Evolutionary conservation across 768 basidiomycete species (phyloP).

Genomic region (Trichaptum fuscoviolaceum): DNA sequence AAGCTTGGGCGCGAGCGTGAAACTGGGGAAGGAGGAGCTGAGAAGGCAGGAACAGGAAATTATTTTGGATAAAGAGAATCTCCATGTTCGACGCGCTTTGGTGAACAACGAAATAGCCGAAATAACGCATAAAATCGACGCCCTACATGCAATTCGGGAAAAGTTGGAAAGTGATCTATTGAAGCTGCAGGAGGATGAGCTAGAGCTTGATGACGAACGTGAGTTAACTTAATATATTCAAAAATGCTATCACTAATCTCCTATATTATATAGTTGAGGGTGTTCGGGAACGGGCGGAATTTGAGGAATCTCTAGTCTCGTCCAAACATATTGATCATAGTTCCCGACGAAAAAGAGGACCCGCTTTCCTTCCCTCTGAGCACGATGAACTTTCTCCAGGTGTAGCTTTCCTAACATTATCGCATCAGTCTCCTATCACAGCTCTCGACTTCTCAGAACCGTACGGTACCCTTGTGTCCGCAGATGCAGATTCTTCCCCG

Average conservation of each 20-base stretch:
- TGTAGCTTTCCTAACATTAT: slow-evolving; percentile 94
- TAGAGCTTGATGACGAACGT: slow-evolving; percentile 97
- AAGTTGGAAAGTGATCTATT: slow-evolving; percentile 80
- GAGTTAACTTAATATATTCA: slow-evolving; percentile 21
- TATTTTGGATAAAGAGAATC: slow-evolving; percentile 83
- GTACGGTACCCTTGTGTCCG: slow-evolving; percentile 88
- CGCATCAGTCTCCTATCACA: slow-evolving; percentile 77
- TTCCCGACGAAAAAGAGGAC: slow-evolving; percentile 76
- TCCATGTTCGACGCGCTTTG: slow-evolving; percentile 82
- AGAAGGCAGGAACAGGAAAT: slow-evolving; percentile 83
- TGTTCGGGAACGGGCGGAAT: slow-evolving; percentile 76
- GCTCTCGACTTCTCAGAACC: slow-evolving; percentile 96
- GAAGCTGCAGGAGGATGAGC: slow-evolving; percentile 87
- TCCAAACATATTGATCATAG: slow-evolving; percentile 37
- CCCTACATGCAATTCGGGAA: slow-evolving; percentile 72
- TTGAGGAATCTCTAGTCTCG: slow-evolving; percentile 48
- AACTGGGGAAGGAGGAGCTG: slow-evolving; percentile 80
- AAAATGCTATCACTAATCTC: not conserved
- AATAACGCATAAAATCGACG: slow-evolving; percentile 85
- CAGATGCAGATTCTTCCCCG: slow-evolving; percentile 77
- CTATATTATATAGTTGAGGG: slow-evolving; percentile 64
- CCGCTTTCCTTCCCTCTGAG: slow-evolving; percentile 94
- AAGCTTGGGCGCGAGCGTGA: slow-evolving; percentile 63
- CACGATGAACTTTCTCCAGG: slow-evolving; percentile 93
- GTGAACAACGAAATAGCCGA: slow-evolving; percentile 84